These are phyloP conservation scores for Solanum phureja DNA, from an alignment of 257 asterid genomes.

Conservation along the genomic window DNA sequence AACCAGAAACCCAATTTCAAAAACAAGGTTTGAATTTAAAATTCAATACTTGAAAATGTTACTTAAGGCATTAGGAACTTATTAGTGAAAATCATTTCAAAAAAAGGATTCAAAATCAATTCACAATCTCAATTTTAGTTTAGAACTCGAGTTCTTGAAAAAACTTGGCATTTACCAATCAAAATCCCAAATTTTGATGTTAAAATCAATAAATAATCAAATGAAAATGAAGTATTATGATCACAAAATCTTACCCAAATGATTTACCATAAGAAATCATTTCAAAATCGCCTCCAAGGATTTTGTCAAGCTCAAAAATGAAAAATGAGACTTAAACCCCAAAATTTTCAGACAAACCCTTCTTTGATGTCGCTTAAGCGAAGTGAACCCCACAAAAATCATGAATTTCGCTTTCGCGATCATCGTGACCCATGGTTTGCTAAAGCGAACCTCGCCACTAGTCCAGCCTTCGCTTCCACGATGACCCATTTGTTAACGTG, in stretches of 20 bases:
- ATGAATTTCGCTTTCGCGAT: neutral
- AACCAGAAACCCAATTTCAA: no score
- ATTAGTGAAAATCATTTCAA: neutral
- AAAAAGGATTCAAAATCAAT: neutral
- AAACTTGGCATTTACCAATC: no score
- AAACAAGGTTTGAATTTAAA: neutral
- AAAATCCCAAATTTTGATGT: no score
- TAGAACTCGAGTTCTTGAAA: no score
- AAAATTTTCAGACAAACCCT: neutral
- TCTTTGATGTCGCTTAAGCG: neutral
- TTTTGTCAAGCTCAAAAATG: neutral
- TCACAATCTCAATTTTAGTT: neutral
- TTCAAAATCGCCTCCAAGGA: neutral
- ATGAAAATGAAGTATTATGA: no score
- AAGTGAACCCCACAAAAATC: neutral
- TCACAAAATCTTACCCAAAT: neutral
- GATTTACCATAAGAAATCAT: neutral
- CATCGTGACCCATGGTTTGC: neutral
- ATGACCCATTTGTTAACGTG: neutral
- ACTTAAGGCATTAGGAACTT: neutral
- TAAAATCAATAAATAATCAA: no score
- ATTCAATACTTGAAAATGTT: neutral
- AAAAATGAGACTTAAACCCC: neutral
- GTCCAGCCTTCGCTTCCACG: neutral
- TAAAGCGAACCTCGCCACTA: neutral